phyloP scores from a whole-genome alignment of 2,329 filamentous ascomycete species.

The Penicillium sp. region DNA sequence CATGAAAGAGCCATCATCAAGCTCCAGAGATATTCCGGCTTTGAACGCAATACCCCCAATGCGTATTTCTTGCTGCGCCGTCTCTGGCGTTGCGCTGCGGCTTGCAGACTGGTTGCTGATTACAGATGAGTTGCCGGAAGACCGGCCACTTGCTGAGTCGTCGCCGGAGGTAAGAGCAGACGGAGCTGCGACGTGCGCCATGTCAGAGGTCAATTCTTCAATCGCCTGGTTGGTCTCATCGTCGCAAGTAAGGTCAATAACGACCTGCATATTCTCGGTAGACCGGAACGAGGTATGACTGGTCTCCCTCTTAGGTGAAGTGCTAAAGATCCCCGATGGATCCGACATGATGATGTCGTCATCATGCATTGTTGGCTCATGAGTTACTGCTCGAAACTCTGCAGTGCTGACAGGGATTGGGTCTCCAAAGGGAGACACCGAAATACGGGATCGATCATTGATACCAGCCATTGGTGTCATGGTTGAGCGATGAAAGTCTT shows the following conservation, averaged over 20 bases:
- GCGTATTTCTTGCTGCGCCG: neutral
- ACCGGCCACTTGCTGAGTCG: neutral
- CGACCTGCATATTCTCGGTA: neutral
- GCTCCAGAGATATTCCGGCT: constrained; percentile 36
- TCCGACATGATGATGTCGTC: neutral
- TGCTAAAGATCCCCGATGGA: neutral
- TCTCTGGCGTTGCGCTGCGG: constrained; percentile 8
- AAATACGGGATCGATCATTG: neutral
- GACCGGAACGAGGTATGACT: neutral
- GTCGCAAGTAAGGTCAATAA: neutral
- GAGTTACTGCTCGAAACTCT: neutral
- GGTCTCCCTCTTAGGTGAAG: neutral
- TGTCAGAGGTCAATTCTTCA: neutral
- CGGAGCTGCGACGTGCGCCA: neutral
- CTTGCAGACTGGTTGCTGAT: neutral
- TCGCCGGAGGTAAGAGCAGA: neutral
- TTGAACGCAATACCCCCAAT: constrained; percentile 25
- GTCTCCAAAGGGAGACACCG: constrained; percentile 2
- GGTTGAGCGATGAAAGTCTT: neutral
- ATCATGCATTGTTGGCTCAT: neutral
- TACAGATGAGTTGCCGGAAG: neutral
- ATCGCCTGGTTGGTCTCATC: neutral
- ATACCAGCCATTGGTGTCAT: neutral
- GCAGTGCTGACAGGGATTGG: neutral
- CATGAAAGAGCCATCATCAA: constrained; percentile 42